Evolutionary conservation across 1,139 yeast species (phyloP).

Genomic region (Pichia sp.): DNA sequence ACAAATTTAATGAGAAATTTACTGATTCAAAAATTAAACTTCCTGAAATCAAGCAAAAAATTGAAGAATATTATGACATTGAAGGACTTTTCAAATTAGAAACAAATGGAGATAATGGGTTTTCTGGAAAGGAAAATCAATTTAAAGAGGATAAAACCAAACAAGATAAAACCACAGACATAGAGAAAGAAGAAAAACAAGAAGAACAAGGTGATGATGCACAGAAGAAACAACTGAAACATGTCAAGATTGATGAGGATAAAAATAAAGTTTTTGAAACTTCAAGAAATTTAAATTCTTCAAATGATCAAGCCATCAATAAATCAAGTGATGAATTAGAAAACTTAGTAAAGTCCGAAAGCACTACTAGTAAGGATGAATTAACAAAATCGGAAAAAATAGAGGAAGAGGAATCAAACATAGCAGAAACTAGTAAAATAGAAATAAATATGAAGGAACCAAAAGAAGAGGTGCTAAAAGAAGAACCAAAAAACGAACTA

Average conservation of each 20-base stretch:
- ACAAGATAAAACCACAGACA: conserved; percentile 1
- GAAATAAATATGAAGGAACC: too few relatives aligned
- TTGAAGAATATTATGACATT: conserved; percentile 26
- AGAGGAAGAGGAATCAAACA: too few relatives aligned
- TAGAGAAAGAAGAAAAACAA: conserved; percentile 5
- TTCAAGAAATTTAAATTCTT: not conserved
- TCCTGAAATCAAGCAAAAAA: conserved; percentile 17
- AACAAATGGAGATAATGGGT: conserved; percentile 12
- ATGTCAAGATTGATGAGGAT: conserved; percentile 16
- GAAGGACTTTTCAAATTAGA: conserved; percentile 23
- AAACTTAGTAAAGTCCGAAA: too few relatives aligned
- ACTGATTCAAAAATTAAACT: conserved; percentile 13
- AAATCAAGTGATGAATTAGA: too few relatives aligned
- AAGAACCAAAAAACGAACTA: too few relatives aligned
- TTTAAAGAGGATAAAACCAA: not conserved
- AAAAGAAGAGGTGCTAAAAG: too few relatives aligned
- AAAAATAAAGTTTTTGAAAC: conserved; percentile 8
- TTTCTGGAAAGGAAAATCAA: not conserved
- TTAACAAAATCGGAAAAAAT: too few relatives aligned
- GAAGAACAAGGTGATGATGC: not conserved
- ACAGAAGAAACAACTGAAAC: conserved; percentile 4
- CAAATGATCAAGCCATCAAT: not conserved
- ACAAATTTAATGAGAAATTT: conserved; percentile 31
- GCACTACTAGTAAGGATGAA: too few relatives aligned
- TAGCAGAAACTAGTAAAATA: too few relatives aligned